Conservation (phyloP, 2,329 filamentous ascomycete genomes). For the Rhynchosporium graminicola region DNA sequence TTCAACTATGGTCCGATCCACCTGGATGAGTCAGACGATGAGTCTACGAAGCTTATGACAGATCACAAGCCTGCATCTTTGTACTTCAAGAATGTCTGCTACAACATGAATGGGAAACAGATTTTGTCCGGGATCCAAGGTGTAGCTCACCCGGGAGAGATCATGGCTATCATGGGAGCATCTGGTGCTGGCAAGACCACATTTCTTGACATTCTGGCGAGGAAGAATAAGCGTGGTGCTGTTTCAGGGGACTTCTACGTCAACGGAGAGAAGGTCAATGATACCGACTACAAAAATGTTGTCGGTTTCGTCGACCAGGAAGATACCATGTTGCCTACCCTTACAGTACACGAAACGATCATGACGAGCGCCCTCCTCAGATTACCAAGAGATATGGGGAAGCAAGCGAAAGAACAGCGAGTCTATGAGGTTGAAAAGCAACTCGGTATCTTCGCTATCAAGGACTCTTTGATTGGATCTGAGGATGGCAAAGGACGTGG, state of each 20-base stretch:
- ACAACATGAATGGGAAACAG: conserved; percentile 81
- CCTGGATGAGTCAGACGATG: conserved; percentile 87
- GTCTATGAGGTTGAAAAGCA: conserved; percentile 94
- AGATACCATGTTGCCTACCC: conserved; percentile 91
- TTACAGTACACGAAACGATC: conserved; percentile 98
- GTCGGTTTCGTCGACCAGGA: conserved; percentile 98
- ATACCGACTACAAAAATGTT: conserved; percentile 84
- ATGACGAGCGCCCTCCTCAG: conserved; percentile 89
- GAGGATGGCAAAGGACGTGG: conserved; percentile 93
- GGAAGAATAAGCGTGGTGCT: conserved; percentile 91
- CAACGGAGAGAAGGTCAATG: conserved; percentile 86
- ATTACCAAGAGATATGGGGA: conserved; percentile 89
- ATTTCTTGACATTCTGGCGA: conserved; percentile 91
- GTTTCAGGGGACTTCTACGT: conserved; percentile 83
- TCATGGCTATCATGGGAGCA: conserved; percentile 97
- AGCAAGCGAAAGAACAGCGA: conserved; percentile 82
- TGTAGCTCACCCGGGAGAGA: conserved; percentile 89
- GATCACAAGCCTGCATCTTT: conserved; percentile 90
- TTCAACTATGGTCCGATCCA: conserved; percentile 72
- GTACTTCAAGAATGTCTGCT: conserved; percentile 85
- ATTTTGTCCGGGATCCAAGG: conserved; percentile 82
- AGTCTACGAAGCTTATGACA: conserved; percentile 80
- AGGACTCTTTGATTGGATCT: conserved; percentile 91
- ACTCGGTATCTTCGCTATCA: conserved; percentile 90
- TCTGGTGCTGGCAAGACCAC: conserved; percentile 97